A percentile compares a stretch with the other conserved stretches of the same genome.
These are phyloP conservation scores for Asparagopsis taxiformis DNA, from an alignment of 31 red algal genomes.

Conservation along the genomic window DNA sequence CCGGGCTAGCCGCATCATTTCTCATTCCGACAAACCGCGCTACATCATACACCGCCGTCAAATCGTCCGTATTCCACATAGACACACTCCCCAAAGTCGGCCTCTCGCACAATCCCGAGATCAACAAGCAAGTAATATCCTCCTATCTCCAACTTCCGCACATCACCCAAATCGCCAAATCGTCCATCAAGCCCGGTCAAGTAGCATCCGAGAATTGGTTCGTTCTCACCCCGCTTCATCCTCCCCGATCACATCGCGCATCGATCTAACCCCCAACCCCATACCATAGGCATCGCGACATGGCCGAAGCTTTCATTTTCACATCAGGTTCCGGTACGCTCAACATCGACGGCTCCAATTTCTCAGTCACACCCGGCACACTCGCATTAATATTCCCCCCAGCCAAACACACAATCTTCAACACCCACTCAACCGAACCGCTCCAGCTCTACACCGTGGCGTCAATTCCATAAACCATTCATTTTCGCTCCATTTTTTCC, in stretches of 20 bases:
- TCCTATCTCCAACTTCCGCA: slow-evolving; percentile 45
- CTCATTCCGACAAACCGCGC: no score
- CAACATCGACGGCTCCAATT: slow-evolving; percentile 27
- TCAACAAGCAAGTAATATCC: slow-evolving; percentile 26
- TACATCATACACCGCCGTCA: neutral
- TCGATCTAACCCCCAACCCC: no score
- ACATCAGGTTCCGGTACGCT: slow-evolving; percentile 8
- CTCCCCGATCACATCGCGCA: no score
- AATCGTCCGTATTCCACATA: slow-evolving; percentile 7
- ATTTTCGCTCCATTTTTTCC: neutral
- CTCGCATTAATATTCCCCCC: slow-evolving; percentile 30
- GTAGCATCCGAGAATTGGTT: slow-evolving; percentile 48
- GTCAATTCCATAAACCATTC: slow-evolving; percentile 18
- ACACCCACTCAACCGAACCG: slow-evolving; percentile 11
- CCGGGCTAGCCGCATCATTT: no score
- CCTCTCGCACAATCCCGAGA: slow-evolving; percentile 43
- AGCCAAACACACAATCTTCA: slow-evolving; percentile 48
- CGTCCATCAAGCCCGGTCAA: slow-evolving; percentile 21
- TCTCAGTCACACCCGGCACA: slow-evolving; percentile 14
- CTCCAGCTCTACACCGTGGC: slow-evolving; percentile 36
- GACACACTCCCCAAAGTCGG: neutral
- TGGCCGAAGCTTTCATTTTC: slow-evolving; percentile 47
- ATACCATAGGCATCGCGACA: slow-evolving; percentile 33
- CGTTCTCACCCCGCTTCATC: no score
- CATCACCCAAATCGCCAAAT: slow-evolving; percentile 37